phyloP scores from a whole-genome alignment of 176 grass and related monocot genomes.

The Aegilops sharonensis region DNA sequence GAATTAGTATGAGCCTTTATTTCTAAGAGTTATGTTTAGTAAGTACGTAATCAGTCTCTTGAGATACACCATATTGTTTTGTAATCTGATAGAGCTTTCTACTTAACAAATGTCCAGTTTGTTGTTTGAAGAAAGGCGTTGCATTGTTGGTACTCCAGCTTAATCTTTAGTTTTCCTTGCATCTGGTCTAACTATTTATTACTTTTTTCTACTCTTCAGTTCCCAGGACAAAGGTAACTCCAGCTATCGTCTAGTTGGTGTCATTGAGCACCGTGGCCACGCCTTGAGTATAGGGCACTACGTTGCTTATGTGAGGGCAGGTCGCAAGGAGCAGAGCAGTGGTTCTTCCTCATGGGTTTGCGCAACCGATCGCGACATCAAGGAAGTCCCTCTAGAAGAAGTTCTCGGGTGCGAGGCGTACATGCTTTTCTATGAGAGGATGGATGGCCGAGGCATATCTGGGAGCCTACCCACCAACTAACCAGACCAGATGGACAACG shows the following conservation, averaged over 20 bases:
- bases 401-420: conserved; percentile 63
- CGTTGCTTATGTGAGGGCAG: conserved; percentile 56
- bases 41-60: neutral
- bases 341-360: conserved; percentile 55
- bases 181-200: neutral
- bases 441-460: conserved; percentile 24
- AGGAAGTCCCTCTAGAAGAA: conserved; percentile 54
- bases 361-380: conserved; percentile 48
- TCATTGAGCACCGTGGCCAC: conserved; percentile 40
- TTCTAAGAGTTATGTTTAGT: neutral
- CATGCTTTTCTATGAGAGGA: conserved; percentile 80
- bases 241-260: conserved; percentile 42
- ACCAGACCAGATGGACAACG: neutral
- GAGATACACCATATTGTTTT: neutral
- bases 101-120: neutral
- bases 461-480: neutral
- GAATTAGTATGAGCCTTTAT: conserved; percentile 4
- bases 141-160: neutral
- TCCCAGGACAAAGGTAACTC: conserved; percentile 27
- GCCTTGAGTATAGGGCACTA: conserved; percentile 30
- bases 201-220: conserved; percentile 23
- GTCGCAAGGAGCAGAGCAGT: neutral
- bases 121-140: neutral
- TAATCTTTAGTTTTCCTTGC: conserved; percentile 8
- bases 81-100: conserved; percentile 9